Base-by-base conservation (phyloP, 768 basidiomycete species). In the Daedaleopsis nitida region DNA sequence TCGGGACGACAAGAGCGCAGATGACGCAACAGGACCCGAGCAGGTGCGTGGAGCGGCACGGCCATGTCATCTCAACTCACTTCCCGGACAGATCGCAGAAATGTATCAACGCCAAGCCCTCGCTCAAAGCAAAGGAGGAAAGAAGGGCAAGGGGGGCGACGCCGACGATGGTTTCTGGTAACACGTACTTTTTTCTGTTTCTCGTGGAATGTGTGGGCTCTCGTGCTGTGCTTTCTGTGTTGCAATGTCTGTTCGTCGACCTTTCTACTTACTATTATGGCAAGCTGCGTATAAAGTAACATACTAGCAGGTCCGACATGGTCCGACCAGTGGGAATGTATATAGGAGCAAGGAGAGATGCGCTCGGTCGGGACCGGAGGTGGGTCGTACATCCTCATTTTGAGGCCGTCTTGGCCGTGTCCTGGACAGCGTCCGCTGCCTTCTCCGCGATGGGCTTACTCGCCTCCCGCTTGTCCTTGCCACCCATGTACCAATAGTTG, bases 21-120 rank as follows among this genome's bases (percentile, higher is more conserved):
- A 98, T 62, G 92, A 97, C 75, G 93, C 94, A 23, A 98, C 97
- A 12, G 86, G 88, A 4, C 87, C 94, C 7, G 96, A 98, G 70
- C 94, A 96, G 83, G 94, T 92, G 65, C 74, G 79, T 45, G 17
- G 49, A 12, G 45, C 21, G 1, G 58, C 35, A 35, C 19, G 24
- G 45, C 50, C 19, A 39, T 50, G 52, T 67, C 49, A 65, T 27
- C 51, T 27, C 56, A 58, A 47, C 64, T 60, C 37, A 63, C 55
- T 17, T 35, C 55, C 58, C 51, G 57, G 64, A 43, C 63, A 94
- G 91, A 86, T 96, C 67, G 91, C 92, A 55, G 95, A 98, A 72
- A 95, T 97, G 90, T 98, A 96, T 73, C 85, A 91, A 73, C 81
- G 86, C 58, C 95, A 98, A 73, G 88, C 86, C 16, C 83, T 96